Evolutionary conservation across 2,329 filamentous ascomycete genomes (phyloP), one percentile per base, ranked within the genome.

Genomic region (Hypomyces rosellus): DNA sequence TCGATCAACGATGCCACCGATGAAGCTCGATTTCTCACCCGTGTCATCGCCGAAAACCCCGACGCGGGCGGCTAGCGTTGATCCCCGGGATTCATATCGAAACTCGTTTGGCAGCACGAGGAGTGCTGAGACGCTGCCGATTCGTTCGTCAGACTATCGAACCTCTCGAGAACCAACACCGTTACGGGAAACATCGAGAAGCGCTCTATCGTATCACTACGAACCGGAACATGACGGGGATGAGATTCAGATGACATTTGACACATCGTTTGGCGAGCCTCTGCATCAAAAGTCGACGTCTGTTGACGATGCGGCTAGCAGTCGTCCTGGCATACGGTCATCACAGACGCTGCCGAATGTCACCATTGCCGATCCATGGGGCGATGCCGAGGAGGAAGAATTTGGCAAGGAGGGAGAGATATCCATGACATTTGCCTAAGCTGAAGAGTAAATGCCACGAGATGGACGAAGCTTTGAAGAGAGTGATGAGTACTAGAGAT

Each of bases 1-100:
- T 52, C 80, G 93, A 67, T 90, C 87, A 45, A 96, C 91, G 2
- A 73, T 96, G 20, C 91, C 92, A 42, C 89, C 91, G 0, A 95
- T 96, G 79, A 93, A 89, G 65, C 78, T 96, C 51, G 80, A 86
- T 54, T 60, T 85, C 33, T 61, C 68, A 5, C 61, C 68, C 1
- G 55, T 65, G 1, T 64, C 70, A n/a, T 54, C 61, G 12, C 55
- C 62, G 14, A 45, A 55, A 4, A 56, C 59, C 14, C 57, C 63
- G 6, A 54, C 57, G 3, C 34, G 39, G n/a, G 55, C 53, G 5
- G 59, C 61, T 7, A 51, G 43, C n/a, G 51, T 57, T 38, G 50
- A 53, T 48, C 54, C 57, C 14, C 55, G 54, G 36, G 37, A 52
- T 40, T n/a, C 15, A 16, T 38, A 38, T 9, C 36, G 36, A 4